These are phyloP conservation scores for Botryotinia convoluta DNA, from an alignment of 2,329 filamentous ascomycete species.

Conservation along the genomic window DNA sequence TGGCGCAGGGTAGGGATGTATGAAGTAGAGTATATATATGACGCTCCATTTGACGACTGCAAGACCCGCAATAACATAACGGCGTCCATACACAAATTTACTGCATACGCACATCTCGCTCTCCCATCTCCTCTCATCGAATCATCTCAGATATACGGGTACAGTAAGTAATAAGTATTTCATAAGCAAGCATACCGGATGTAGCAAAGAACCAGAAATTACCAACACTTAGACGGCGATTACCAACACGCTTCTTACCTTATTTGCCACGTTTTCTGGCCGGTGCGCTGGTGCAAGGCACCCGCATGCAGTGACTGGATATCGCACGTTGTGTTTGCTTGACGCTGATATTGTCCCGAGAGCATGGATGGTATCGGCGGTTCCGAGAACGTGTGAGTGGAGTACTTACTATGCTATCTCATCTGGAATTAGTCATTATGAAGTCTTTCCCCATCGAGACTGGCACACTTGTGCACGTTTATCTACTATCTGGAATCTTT, in stretches of 20 bases:
- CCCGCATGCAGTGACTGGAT: neutral
- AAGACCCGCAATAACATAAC: neutral
- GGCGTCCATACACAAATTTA: neutral
- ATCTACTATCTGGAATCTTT: neutral
- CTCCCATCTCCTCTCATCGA: fast-evolving
- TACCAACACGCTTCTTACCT: neutral
- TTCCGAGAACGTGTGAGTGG: neutral
- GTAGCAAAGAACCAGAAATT: neutral
- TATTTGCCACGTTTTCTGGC: neutral
- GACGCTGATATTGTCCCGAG: neutral
- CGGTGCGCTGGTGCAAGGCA: neutral
- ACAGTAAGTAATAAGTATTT: neutral
- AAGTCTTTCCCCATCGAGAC: neutral
- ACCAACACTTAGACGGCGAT: neutral
- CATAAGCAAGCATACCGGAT: neutral
- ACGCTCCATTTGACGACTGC: neutral
- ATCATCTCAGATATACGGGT: neutral
- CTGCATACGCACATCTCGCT: neutral
- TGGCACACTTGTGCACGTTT: neutral
- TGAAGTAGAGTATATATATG: neutral
- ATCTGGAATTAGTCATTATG: neutral
- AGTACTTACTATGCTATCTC: neutral
- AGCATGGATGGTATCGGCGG: neutral
- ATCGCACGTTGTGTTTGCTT: neutral
- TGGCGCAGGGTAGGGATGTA: neutral